Conservation (phyloP, 73 alveolate genomes). For the Blepharisma japonicum region DNA sequence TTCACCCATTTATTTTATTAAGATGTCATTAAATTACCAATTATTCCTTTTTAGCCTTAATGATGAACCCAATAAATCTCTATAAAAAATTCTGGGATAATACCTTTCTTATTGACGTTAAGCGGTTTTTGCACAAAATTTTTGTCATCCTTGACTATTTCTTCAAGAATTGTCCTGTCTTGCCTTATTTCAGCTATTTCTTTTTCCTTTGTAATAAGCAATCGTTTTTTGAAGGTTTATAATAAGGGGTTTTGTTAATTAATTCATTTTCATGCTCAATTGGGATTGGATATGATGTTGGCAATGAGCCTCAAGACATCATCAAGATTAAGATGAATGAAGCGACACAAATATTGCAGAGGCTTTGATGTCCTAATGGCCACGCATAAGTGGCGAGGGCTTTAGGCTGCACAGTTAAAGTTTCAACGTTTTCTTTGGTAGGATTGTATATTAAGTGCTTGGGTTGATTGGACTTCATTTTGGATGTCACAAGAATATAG, state of each 20-base stretch:
- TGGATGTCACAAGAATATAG: too few relatives aligned
- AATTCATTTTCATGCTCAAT: background rate
- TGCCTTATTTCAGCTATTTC: background rate
- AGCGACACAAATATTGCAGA: background rate
- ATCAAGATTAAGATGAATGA: background rate
- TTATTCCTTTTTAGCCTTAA: background rate
- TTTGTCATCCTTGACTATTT: background rate
- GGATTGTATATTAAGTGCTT: background rate
- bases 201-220: background rate
- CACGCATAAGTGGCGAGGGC: slow-evolving; percentile 21
- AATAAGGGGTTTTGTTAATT: background rate
- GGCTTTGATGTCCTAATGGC: slow-evolving; percentile 24
- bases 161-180: background rate
- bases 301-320: background rate
- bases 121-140: background rate
- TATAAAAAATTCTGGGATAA: background rate
- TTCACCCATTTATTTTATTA: too few relatives aligned
- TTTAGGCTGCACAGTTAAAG: background rate
- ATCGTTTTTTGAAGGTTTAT: background rate
- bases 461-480: slow-evolving; percentile 16
- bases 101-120: background rate
- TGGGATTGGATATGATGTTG: background rate
- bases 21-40: too few relatives aligned
- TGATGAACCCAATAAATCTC: background rate
- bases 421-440: background rate